A percentile compares a stretch with the other conserved stretches of the same genome.
Conservation (phyloP, 306 rosid genomes). For the Malus sylvestris region DNA sequence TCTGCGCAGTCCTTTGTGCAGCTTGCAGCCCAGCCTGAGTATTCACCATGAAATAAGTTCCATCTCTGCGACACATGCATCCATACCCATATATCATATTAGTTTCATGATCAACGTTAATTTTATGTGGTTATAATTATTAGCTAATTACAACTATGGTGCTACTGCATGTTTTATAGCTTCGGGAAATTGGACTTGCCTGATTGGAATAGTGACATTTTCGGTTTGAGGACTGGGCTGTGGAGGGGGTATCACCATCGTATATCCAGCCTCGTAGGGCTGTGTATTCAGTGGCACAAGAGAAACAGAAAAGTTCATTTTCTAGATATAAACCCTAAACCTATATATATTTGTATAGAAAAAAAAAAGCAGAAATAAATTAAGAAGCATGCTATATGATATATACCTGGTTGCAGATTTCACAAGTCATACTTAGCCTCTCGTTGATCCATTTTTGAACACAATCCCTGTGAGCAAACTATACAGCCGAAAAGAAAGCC, state of each 20-base stretch:
- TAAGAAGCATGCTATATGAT: not conserved
- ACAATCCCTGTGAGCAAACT: constrained; percentile 84
- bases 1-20: not conserved
- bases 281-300: not conserved
- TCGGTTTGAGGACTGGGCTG: not conserved
- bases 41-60: not conserved
- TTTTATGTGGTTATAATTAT: not conserved
- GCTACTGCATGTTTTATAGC: not conserved
- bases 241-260: not conserved
- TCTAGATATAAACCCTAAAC: not conserved
- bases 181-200: not conserved
- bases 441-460: constrained; percentile 75
- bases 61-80: not conserved
- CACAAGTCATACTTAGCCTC: constrained; percentile 54
- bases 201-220: not conserved
- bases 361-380: not conserved
- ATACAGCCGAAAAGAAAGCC: not conserved
- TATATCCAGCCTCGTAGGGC: not conserved
- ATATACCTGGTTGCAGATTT: constrained; percentile 73
- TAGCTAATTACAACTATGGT: no score
- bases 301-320: not conserved
- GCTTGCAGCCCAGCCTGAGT: not conserved
- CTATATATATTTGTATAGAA: not conserved
- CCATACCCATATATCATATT: not conserved
- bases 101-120: not conserved